Percentiles rank a stretch among this genome's conserved stretches.
These are phyloP conservation scores for Verruconis gallopava DNA, from an alignment of 2,329 filamentous ascomycete species.

Conservation along the genomic window DNA sequence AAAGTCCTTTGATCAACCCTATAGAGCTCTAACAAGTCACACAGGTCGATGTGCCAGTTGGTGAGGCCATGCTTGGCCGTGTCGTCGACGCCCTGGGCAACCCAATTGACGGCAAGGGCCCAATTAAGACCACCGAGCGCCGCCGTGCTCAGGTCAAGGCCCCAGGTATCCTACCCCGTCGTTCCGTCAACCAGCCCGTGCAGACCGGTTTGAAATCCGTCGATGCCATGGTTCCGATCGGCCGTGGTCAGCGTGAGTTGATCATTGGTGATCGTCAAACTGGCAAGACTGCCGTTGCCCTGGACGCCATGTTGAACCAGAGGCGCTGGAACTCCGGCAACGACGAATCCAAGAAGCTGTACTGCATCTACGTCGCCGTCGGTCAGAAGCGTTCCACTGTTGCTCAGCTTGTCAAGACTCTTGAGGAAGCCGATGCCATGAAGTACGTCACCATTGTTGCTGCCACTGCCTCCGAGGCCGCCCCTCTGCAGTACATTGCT, in stretches of 20 bases:
- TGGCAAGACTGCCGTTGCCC: constrained; percentile 96
- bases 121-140: constrained; percentile 80
- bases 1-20: background rate
- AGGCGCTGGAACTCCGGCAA: constrained; percentile 83
- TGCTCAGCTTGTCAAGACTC: constrained; percentile 97
- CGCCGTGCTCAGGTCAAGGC: constrained; percentile 98
- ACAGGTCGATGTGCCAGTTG: constrained; percentile 93
- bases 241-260: constrained; percentile 99
- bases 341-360: constrained; percentile 97
- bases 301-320: constrained; percentile 98
- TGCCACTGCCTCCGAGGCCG: constrained; percentile 89
- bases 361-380: constrained; percentile 98
- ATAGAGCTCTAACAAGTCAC: no score
- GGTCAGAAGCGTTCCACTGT: constrained; percentile 99
- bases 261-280: constrained; percentile 99
- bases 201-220: constrained; percentile 99
- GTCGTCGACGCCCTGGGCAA: constrained; percentile 97
- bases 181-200: constrained; percentile 94
- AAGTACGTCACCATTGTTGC: constrained; percentile 93
- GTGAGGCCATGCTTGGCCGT: constrained; percentile 85
- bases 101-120: constrained; percentile 99
- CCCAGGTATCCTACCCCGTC: constrained; percentile 92
- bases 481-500: constrained; percentile 79
- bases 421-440: constrained; percentile 99
- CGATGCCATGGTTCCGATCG: constrained; percentile 99